Base-by-base conservation (phyloP, 1,139 yeast genomes). In the Pichia sp. region DNA sequence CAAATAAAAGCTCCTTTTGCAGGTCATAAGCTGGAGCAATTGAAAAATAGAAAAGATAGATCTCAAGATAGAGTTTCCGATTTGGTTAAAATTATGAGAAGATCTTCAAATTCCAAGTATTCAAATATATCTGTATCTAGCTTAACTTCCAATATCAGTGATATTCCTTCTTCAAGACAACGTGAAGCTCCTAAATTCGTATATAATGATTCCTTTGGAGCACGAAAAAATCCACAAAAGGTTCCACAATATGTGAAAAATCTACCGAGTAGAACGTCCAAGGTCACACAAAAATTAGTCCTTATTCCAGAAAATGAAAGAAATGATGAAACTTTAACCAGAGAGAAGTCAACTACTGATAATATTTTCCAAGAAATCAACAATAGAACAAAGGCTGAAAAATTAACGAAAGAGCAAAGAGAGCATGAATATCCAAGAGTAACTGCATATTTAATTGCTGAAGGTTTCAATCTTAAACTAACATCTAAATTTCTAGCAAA, bases 391-490 rank as follows among this genome's bases (percentile, higher is more conserved):
- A 67, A 83, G 41, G 90, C 90, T 1, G 95, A 85, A 56, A 65
- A 77, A 43, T 69, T 80, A 74, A 76, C 85, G 7, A 80, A 81
- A 54, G 89, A 80, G 42, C 71, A 74, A 34, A 66, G 90, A 49
- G 85, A 81, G 4, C 79, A 75, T 34, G 85, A 80, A 52, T 76
- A 83, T 54, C 80, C 95, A 30, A 66, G 97, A 49, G 87, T 89
- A 53, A 89, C 97, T 0, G 97, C 97, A 0, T 90, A 90, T 62
- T 78, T 87, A 55, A 81, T 89, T 8, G 81, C 96, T 26, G 96
- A 87, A 47, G 87, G 85, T 24, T 82, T 89, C 59, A 73, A 85
- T 55, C 65, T 90, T 43, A 71, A 73, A 34, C 70, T 77, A 2
- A 78, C 87, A 1, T 73, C 84, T 1, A 72, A 74, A 44, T 90